phyloP scores from a whole-genome alignment of 306 rosid species.

The Psophocarpus tetragonolobus region DNA sequence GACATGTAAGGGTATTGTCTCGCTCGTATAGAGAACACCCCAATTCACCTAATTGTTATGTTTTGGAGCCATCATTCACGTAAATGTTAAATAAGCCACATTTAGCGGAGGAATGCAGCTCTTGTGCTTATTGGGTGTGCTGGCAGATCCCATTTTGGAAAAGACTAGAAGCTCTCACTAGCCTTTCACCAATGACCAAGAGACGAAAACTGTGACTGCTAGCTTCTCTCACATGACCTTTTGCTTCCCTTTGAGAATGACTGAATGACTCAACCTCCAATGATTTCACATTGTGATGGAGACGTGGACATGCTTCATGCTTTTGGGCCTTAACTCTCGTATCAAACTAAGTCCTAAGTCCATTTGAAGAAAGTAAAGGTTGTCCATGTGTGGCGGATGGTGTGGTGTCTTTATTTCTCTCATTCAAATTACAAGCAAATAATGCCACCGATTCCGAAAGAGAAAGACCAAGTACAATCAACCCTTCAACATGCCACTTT shows the following conservation, averaged over 20 bases:
- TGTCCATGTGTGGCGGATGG: constrained; percentile 39
- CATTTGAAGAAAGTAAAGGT: constrained; percentile 15
- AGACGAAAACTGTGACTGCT: constrained; percentile 12
- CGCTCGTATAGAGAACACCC: constrained; percentile 32
- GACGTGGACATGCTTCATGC: constrained; percentile 30
- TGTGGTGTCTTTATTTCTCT: neutral
- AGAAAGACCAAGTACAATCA: constrained; percentile 38
- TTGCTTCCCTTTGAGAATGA: constrained; percentile 38
- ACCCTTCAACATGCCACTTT: constrained; percentile 32
- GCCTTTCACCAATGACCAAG: constrained; percentile 18
- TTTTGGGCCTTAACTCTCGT: constrained; percentile 25
- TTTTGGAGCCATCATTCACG: constrained; percentile 1
- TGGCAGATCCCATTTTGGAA: constrained; percentile 29
- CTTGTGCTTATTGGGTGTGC: constrained; percentile 20
- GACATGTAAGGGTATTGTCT: constrained; percentile 34
- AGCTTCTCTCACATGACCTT: constrained; percentile 11
- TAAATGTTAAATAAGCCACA: constrained; percentile 14
- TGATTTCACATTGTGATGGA: constrained; percentile 29
- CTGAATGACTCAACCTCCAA: constrained; percentile 34
- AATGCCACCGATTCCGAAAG: constrained; percentile 8
- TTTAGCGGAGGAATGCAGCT: constrained; percentile 36
- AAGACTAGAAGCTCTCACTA: constrained; percentile 27
- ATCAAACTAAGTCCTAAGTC: neutral
- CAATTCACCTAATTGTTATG: neutral
- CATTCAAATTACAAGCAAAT: constrained; percentile 14